Conservation (phyloP, 2,329 filamentous ascomycete genomes). For the Penicillium thymicola region DNA sequence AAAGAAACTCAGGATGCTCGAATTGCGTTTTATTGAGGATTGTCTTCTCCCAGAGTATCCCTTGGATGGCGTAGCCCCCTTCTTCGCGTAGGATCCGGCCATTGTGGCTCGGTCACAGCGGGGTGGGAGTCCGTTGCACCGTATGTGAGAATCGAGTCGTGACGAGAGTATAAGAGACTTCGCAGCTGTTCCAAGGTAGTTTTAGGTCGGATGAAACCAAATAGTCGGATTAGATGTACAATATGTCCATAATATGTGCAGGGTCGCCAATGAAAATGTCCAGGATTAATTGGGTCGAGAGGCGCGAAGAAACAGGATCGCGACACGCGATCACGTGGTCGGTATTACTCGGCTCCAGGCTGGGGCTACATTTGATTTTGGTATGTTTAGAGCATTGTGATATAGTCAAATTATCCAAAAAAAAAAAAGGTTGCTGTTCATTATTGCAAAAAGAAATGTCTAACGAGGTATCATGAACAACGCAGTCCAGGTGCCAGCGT, state of each 20-base stretch:
- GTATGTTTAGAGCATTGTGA: neutral
- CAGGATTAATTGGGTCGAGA: neutral
- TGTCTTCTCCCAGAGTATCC: constrained; percentile 11
- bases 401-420: neutral
- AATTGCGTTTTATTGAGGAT: constrained; percentile 46
- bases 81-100: constrained; percentile 24
- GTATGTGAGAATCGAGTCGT: neutral
- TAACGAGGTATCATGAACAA: constrained; percentile 11
- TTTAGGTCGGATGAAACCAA: neutral
- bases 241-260: neutral
- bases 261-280: neutral
- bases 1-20: constrained; percentile 71
- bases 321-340: constrained; percentile 28
- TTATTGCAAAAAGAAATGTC: constrained; percentile 6
- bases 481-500: constrained; percentile 1
- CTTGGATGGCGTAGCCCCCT: constrained; percentile 26
- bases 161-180: neutral
- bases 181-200: neutral
- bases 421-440: constrained; percentile 3
- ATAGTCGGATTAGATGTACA: constrained; percentile 12
- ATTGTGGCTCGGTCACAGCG: constrained; percentile 14
- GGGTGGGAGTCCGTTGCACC: neutral
- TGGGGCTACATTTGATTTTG: neutral
- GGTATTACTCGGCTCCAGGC: neutral
- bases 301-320: constrained; percentile 14